Percentiles rank a stretch among this genome's conserved stretches.
phyloP scores from a whole-genome alignment of 2,329 filamentous ascomycete genomes.

The Colletotrichum sp. region DNA sequence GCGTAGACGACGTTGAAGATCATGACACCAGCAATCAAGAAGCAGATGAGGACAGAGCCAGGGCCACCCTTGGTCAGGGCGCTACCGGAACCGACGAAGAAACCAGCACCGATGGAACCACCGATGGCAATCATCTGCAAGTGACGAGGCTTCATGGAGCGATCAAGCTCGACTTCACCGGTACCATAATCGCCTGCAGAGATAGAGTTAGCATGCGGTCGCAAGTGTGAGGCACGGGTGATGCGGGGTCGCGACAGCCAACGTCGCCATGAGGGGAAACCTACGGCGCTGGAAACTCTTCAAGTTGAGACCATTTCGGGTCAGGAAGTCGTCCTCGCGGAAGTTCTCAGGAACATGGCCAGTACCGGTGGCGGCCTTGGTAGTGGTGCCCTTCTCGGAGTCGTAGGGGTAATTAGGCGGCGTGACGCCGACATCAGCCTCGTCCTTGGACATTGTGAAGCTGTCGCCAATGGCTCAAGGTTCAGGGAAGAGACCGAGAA shows the following conservation, averaged over 20 bases:
- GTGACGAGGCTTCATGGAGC: constrained; percentile 60
- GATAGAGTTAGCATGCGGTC: not conserved
- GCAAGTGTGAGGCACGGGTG: not conserved
- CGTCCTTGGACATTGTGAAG: constrained; percentile 16
- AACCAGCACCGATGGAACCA: constrained; percentile 66
- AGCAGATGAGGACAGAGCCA: constrained; percentile 52
- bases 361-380: not conserved
- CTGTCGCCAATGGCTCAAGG: not conserved
- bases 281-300: constrained; percentile 42
- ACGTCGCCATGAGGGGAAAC: constrained; percentile 6
- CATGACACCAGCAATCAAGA: constrained; percentile 63
- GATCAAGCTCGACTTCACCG: constrained; percentile 41
- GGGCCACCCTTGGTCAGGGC: constrained; percentile 58
- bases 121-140: constrained; percentile 69
- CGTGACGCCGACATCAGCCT: constrained; percentile 14
- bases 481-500: not conserved
- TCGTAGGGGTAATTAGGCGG: constrained; percentile 16
- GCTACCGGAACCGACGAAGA: constrained; percentile 65
- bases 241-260: not conserved
- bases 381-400: constrained; percentile 22
- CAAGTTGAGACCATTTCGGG: constrained; percentile 41
- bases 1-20: constrained; percentile 67
- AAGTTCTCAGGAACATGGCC: constrained; percentile 20
- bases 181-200: constrained; percentile 11
- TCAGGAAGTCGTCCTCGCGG: constrained; percentile 37